A percentile compares a stretch with the other conserved stretches of the same genome.
Evolutionary conservation across 2,329 filamentous ascomycete genomes (phyloP).

Genomic region (Alternaria alternata): DNA sequence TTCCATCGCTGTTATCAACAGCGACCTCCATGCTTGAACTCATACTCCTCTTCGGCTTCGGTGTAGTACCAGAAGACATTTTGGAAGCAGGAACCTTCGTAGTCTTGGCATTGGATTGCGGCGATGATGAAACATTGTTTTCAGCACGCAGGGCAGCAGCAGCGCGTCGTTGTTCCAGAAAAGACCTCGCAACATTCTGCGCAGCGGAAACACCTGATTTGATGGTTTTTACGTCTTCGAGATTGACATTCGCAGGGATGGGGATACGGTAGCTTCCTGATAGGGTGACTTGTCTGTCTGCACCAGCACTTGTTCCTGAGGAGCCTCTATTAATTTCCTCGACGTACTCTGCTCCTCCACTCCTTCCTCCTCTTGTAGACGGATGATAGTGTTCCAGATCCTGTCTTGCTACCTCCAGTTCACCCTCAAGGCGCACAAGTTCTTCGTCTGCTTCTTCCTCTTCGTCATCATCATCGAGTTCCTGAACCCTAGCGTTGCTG

Average conservation of each 20-base stretch:
- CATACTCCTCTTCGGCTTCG: slow-evolving; percentile 16
- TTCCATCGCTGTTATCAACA: slow-evolving; percentile 23
- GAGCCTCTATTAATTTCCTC: slow-evolving; percentile 41
- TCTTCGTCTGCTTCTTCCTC: slow-evolving; percentile 45
- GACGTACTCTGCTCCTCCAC: slow-evolving; percentile 28
- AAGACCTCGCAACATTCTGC: slow-evolving; percentile 44
- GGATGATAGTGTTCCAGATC: slow-evolving; percentile 41
- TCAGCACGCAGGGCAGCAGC: slow-evolving; percentile 19
- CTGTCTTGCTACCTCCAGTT: slow-evolving; percentile 43
- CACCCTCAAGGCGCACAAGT: slow-evolving; percentile 40
- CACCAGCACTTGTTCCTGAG: background rate
- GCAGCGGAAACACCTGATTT: slow-evolving; percentile 46
- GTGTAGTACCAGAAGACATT: background rate
- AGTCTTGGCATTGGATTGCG: background rate
- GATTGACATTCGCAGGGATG: slow-evolving; percentile 41
- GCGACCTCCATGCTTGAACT: slow-evolving; percentile 27
- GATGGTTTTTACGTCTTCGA: slow-evolving; percentile 45
- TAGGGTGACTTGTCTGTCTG: slow-evolving; percentile 45
- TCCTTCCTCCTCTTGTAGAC: slow-evolving; percentile 11
- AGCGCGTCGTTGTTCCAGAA: slow-evolving; percentile 42
- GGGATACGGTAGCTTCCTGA: slow-evolving; percentile 49
- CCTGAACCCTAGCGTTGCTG: slow-evolving; percentile 25
- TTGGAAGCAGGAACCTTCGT: slow-evolving; percentile 7
- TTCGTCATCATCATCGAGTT: slow-evolving; percentile 21
- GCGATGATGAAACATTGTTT: background rate